A percentile compares a stretch with the other conserved stretches of the same genome.
These are phyloP conservation scores for Pseudozyma pruni DNA, from an alignment of 1,284 basidiomycete species.

Conservation along the genomic window DNA sequence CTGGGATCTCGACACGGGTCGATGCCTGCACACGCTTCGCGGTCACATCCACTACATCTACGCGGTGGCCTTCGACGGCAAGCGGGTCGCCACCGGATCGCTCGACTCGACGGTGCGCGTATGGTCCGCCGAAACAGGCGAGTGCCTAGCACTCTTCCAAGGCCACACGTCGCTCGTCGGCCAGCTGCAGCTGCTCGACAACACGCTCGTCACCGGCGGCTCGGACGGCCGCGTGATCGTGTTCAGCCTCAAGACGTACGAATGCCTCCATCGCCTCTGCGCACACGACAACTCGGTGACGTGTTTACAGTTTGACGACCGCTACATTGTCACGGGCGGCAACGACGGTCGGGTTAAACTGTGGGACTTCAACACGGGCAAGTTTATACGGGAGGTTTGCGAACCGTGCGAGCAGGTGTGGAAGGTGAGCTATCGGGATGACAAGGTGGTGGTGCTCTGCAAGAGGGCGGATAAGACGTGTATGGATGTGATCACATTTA, in stretches of 20 bases:
- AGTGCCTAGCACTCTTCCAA: constrained; percentile 85
- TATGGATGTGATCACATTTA: constrained; percentile 77
- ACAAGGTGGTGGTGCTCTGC: constrained; percentile 84
- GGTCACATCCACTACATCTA: constrained; percentile 95
- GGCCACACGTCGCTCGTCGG: constrained; percentile 95
- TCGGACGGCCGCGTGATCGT: constrained; percentile 94
- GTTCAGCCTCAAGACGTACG: constrained; percentile 77
- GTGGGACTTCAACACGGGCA: constrained; percentile 73
- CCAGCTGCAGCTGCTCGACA: constrained; percentile 83
- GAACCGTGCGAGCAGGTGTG: constrained; percentile 78
- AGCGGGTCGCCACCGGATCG: constrained; percentile 84
- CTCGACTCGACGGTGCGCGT: constrained; percentile 70
- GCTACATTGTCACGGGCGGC: constrained; percentile 73
- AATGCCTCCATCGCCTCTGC: constrained; percentile 69
- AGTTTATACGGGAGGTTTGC: constrained; percentile 61
- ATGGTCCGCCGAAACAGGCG: constrained; percentile 74
- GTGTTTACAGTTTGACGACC: constrained; percentile 84
- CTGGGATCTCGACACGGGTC: constrained; percentile 68
- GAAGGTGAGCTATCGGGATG: constrained; percentile 82
- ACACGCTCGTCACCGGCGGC: constrained; percentile 84
- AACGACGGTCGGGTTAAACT: constrained; percentile 91
- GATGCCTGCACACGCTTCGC: constrained; percentile 83
- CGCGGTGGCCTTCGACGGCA: constrained; percentile 89
- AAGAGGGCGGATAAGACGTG: constrained; percentile 84
- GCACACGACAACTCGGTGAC: constrained; percentile 90